Percentiles rank a stretch among this genome's conserved stretches.
Evolutionary conservation across 2,329 filamentous ascomycete genomes (phyloP).

Genomic region (Lecanicillium sp.): DNA sequence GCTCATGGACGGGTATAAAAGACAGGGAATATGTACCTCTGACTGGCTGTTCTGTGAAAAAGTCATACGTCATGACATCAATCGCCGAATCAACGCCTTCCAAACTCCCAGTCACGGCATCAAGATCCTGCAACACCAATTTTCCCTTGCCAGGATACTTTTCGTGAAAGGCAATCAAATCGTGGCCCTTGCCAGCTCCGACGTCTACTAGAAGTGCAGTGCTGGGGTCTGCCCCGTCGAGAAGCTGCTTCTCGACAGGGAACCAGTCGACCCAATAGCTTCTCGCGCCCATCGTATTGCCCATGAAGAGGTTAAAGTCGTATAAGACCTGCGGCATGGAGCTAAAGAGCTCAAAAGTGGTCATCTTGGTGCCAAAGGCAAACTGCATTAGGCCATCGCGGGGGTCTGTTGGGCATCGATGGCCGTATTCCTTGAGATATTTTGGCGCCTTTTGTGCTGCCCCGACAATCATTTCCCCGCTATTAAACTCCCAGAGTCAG

Average conservation of each 20-base stretch:
- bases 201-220: slow-evolving; percentile 21
- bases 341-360: background rate
- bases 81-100: slow-evolving; percentile 14
- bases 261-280: slow-evolving; percentile 8
- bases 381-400: slow-evolving; percentile 4
- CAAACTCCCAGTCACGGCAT: slow-evolving; percentile 14
- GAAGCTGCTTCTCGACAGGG: slow-evolving; percentile 18
- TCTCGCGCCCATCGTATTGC: background rate
- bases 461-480: slow-evolving; percentile 3
- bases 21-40: slow-evolving; percentile 18
- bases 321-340: background rate
- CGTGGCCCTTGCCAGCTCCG: slow-evolving; percentile 21
- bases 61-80: slow-evolving; percentile 25
- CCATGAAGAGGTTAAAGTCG: background rate
- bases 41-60: slow-evolving; percentile 23
- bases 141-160: slow-evolving; percentile 14
- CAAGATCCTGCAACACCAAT: slow-evolving; percentile 21
- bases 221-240: slow-evolving; percentile 13
- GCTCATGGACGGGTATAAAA: background rate
- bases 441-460: slow-evolving; percentile 2
- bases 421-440: slow-evolving; percentile 2
- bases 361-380: background rate
- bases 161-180: slow-evolving; percentile 16
- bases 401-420: slow-evolving; percentile 3
- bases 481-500: too few species aligned